A percentile compares a stretch with the other conserved stretches of the same genome.
These are phyloP conservation scores for Nevesoporus exiguus DNA, from an alignment of 768 basidiomycete species.

Conservation along the genomic window DNA sequence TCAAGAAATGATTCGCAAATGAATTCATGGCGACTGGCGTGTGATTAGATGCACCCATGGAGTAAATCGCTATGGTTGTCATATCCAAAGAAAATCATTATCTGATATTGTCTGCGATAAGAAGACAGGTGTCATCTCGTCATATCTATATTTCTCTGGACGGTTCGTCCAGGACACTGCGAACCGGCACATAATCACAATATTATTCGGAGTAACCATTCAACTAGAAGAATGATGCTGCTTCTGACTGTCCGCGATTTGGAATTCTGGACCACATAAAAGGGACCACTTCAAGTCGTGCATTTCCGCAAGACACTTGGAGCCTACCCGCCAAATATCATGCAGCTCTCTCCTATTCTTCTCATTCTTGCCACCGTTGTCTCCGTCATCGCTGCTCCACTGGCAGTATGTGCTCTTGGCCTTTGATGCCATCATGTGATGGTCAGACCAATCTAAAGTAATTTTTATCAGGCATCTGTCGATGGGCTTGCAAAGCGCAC, in stretches of 20 bases:
- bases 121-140: not conserved
- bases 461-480: not conserved
- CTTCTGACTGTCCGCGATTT: not conserved
- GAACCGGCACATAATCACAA: too few relatives aligned
- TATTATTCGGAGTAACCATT: not conserved
- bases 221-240: not conserved
- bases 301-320: too few relatives aligned
- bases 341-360: slow-evolving; percentile 2
- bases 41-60: too few relatives aligned
- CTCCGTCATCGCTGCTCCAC: not conserved
- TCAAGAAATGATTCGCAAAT: too few relatives aligned
- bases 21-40: too few relatives aligned
- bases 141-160: not conserved
- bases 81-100: too few relatives aligned
- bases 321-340: not conserved
- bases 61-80: too few relatives aligned
- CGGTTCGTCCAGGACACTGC: not conserved
- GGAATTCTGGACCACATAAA: not conserved
- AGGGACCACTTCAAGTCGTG: not conserved
- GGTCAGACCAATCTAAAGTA: not conserved
- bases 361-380: not conserved
- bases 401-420: not conserved
- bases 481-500: not conserved
- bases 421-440: not conserved
- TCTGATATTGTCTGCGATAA: too few relatives aligned